A percentile compares a stretch with the other conserved stretches of the same genome.
These are phyloP conservation scores for Trichocladium antarcticum DNA, from an alignment of 495 filamentous ascomycete genomes.

Conservation along the genomic window DNA sequence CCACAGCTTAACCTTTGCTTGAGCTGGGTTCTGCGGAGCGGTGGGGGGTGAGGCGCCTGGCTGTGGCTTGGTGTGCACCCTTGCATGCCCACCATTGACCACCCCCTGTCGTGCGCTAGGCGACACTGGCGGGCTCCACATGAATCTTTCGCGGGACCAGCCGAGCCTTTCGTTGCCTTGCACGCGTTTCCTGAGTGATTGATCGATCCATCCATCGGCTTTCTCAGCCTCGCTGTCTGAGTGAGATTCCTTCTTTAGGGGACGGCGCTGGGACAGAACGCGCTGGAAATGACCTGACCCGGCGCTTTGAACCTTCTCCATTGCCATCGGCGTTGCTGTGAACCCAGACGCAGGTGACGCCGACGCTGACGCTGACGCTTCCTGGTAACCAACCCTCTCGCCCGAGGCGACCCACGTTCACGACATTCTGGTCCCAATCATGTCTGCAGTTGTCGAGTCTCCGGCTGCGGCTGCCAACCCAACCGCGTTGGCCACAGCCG, in stretches of 20 bases:
- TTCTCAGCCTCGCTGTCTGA: background rate
- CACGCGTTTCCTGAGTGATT: background rate
- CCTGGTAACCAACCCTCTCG: background rate
- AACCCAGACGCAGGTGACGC: background rate
- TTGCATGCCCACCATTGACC: slow-evolving; percentile 1
- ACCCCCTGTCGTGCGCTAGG: background rate
- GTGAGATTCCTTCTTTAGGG: background rate
- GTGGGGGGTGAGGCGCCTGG: background rate
- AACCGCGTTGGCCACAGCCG: background rate
- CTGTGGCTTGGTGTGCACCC: background rate
- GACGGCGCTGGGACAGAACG: background rate
- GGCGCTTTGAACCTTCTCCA: background rate
- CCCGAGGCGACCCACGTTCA: background rate
- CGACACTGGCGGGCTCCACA: background rate
- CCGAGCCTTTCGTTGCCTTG: background rate
- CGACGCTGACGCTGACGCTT: no score
- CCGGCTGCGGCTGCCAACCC: background rate
- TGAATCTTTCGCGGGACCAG: slow-evolving; percentile 1
- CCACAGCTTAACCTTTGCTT: slow-evolving; percentile 6
- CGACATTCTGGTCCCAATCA: background rate
- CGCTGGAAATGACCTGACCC: slow-evolving; percentile 7
- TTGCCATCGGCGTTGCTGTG: background rate
- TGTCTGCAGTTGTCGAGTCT: slow-evolving; percentile 10
- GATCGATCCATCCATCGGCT: background rate
- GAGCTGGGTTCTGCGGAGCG: background rate